A percentile compares a stretch with the other conserved stretches of the same genome.
Conservation (phyloP, 2,329 filamentous ascomycete species). For the Rhynchosporium graminicola region DNA sequence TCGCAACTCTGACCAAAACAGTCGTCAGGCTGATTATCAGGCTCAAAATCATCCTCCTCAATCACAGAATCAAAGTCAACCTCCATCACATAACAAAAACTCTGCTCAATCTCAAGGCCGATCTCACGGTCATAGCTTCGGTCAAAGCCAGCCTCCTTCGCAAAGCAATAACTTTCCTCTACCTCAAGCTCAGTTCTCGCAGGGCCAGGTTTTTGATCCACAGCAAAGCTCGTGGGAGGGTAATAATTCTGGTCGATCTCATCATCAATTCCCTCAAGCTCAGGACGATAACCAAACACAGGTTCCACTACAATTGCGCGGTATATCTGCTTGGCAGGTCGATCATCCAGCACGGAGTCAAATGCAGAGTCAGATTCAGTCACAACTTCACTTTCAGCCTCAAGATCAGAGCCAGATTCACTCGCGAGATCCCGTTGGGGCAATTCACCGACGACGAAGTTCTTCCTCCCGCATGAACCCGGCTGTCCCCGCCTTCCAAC, state of each 20-base stretch:
- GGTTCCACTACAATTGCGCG: background rate
- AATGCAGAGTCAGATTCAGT: background rate
- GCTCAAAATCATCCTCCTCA: background rate
- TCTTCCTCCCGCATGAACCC: slow-evolving; percentile 12
- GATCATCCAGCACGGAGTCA: background rate
- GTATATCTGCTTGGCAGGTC: background rate
- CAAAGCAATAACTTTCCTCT: too few relatives aligned
- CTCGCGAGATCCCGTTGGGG: background rate
- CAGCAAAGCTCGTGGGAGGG: background rate
- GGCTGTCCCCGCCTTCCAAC: slow-evolving; percentile 6
- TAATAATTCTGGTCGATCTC: background rate
- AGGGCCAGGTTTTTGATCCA: too few relatives aligned
- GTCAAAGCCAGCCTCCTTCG: too few relatives aligned
- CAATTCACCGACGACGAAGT: background rate
- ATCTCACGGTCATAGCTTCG: too few relatives aligned
- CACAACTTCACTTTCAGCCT: background rate
- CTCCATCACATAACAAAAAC: too few relatives aligned
- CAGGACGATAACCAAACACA: background rate
- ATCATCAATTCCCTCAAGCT: background rate
- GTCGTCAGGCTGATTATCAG: background rate
- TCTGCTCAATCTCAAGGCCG: too few relatives aligned
- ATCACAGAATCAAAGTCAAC: too few relatives aligned
- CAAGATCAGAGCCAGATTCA: background rate
- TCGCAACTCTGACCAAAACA: background rate
- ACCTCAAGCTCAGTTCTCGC: too few relatives aligned